Evolutionary conservation across 2,329 filamentous ascomycete species (phyloP).

Genomic region (Epichloe hybrida): DNA sequence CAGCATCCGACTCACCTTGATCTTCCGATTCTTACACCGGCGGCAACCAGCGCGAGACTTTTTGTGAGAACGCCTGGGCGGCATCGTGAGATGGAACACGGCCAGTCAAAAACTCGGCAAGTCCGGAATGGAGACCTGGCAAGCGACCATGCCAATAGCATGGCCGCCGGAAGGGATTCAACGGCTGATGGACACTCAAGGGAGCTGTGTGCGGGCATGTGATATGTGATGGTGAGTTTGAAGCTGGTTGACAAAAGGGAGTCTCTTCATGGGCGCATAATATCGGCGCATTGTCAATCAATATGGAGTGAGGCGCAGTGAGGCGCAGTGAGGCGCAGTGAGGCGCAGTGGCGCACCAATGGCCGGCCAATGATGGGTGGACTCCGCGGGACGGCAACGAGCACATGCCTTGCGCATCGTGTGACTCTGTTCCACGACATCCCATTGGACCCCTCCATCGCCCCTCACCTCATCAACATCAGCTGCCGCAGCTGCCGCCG

Average conservation of each 20-base stretch:
- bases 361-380: no score
- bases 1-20: conserved; percentile 39
- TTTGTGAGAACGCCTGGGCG: conserved; percentile 53
- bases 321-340: no score
- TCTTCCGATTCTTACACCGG: conserved; percentile 54
- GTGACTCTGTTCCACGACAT: no score
- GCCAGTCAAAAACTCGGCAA: conserved; percentile 10
- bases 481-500: background rate
- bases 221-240: no score
- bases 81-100: conserved; percentile 30
- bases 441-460: background rate
- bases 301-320: no score
- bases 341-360: no score
- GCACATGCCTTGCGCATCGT: no score
- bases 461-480: background rate
- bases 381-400: no score
- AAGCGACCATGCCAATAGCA: conserved; percentile 15
- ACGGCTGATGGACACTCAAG: background rate
- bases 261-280: no score
- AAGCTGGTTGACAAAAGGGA: no score
- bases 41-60: conserved; percentile 55
- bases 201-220: no score
- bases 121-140: conserved; percentile 14
- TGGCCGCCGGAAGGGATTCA: conserved; percentile 8
- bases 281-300: no score